Conservation (phyloP, 2,329 filamentous ascomycete genomes). For the Colletotrichum higginsianum region DNA sequence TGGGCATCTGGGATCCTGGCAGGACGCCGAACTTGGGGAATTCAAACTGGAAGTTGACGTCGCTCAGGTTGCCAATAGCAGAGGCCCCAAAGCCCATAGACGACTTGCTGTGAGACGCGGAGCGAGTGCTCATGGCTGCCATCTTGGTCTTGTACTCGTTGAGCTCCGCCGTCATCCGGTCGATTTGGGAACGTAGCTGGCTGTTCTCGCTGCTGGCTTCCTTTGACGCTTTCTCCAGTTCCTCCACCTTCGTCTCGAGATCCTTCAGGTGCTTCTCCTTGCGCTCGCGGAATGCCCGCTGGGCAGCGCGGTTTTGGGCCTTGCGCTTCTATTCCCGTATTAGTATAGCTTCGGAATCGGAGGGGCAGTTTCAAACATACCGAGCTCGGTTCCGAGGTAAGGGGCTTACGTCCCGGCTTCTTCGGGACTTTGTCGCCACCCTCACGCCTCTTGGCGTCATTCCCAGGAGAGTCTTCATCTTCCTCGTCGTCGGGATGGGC, state of each 20-base stretch:
- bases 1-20: slow-evolving; percentile 59
- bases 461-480: slow-evolving; percentile 67
- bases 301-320: slow-evolving; percentile 93
- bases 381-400: slow-evolving; percentile 95
- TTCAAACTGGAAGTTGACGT: slow-evolving; percentile 93
- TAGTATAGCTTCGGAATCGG: not conserved
- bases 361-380: slow-evolving; percentile 68
- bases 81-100: slow-evolving; percentile 65
- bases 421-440: slow-evolving; percentile 89
- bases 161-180: slow-evolving; percentile 87
- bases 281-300: slow-evolving; percentile 92
- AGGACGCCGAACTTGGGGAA: slow-evolving; percentile 94
- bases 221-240: slow-evolving; percentile 87
- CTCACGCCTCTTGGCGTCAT: slow-evolving; percentile 80
- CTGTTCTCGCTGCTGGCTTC: slow-evolving; percentile 88
- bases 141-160: slow-evolving; percentile 92
- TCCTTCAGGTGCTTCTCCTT: slow-evolving; percentile 94
- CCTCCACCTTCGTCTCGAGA: slow-evolving; percentile 83
- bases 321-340: slow-evolving; percentile 82
- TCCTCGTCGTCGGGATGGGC: slow-evolving; percentile 80
- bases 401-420: slow-evolving; percentile 95
- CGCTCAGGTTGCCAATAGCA: slow-evolving; percentile 73
- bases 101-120: slow-evolving; percentile 46
- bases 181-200: slow-evolving; percentile 86
- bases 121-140: slow-evolving; percentile 65